phyloP scores from a whole-genome alignment of 306 rosid genomes.

The Fragaria ananassa region DNA sequence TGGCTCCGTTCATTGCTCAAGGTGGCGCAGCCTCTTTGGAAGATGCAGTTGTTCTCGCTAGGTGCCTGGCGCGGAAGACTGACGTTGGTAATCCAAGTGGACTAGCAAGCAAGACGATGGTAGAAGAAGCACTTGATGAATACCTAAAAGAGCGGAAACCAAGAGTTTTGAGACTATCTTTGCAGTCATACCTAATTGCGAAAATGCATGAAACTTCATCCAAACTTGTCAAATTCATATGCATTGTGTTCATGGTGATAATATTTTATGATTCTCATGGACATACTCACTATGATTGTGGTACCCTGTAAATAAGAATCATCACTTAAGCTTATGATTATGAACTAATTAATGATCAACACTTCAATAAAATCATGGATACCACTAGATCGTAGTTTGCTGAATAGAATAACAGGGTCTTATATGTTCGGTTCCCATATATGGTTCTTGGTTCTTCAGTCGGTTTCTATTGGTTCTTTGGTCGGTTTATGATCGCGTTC shows the following conservation, averaged over 20 bases:
- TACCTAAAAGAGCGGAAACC: constrained; percentile 14
- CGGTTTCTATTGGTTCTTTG: no score
- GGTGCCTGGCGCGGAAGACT: constrained; percentile 5
- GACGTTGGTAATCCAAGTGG: neutral
- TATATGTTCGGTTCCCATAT: no score
- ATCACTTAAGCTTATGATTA: no score
- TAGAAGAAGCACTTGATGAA: constrained; percentile 19
- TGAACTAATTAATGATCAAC: neutral
- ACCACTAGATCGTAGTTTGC: no score
- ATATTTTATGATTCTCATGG: neutral
- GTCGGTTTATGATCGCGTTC: no score
- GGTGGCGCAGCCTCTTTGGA: constrained; percentile 20
- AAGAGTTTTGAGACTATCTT: neutral
- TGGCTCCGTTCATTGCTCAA: constrained; percentile 23
- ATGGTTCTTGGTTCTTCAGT: no score
- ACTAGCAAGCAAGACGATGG: neutral
- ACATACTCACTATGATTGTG: neutral
- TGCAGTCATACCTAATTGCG: neutral
- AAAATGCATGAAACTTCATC: neutral
- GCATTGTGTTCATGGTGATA: neutral
- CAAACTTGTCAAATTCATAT: neutral
- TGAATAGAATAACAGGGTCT: no score
- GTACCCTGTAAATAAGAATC: neutral
- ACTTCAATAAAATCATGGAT: no score
- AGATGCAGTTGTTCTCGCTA: constrained; percentile 20